Base-by-base conservation (phyloP, 805 yeast genomes). In the Saccharomycopsis fermentans region DNA sequence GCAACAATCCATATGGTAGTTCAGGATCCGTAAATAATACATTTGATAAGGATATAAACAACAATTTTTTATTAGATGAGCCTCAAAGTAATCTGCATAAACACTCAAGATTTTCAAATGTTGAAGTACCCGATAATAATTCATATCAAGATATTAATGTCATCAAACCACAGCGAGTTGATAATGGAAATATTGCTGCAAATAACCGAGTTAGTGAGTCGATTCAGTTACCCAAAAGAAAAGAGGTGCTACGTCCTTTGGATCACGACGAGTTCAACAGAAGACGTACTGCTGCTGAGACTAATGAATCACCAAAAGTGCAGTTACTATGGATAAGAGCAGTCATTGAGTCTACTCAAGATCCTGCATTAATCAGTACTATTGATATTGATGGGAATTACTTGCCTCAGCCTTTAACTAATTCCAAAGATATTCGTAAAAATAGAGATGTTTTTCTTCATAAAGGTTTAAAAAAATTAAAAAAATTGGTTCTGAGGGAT, bases 271-370 rank as follows among this genome's bases (percentile, higher is more conserved):
- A 59, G 36, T 62, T 52, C 37, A 59, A 57, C 16, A 21, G 36
- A 40, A 32, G 58, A 34, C 55, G 55, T 32, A 21, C 37, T n/a
- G 56, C 51, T 12, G 64, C 64, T 1, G 62, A 59, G 43, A 27
- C 43, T 9, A 59, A 57, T 12, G 60, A 58, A 61, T 74, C 80
- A 19, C 80, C 84, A 0, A 71, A 67, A 5, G 68, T 80, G n/a
- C 90, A 84, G 69, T 73, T 84, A 59, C 76, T 74, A 52, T 83
- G 85, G 80, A 86, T 87, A n/a, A 77, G 80, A 61, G 72, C 75
- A 16, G 69, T 86, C 34, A 69, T 84, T 24, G 82, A 78, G 48
- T 66, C 80, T 1, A 75, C 78, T 27, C 68, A 69, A 47, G 71
- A 74, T 2, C 73, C 76, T 1, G 75, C 75, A 37, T 63, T 78